phyloP scores from a whole-genome alignment of 2,329 filamentous ascomycete genomes.

The Epichloe scottii region DNA sequence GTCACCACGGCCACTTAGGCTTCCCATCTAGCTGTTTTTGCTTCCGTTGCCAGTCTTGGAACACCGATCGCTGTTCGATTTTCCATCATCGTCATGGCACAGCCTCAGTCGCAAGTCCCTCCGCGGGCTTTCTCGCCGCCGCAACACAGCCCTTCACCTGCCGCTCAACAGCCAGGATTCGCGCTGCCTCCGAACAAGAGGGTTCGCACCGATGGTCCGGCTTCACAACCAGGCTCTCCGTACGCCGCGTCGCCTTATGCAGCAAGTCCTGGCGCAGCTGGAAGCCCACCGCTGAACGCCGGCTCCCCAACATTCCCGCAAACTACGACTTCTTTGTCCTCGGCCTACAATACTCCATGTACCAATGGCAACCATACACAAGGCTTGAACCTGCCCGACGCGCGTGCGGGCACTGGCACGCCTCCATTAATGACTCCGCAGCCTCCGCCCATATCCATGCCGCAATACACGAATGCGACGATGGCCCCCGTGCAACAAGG shows the following conservation, averaged over 20 bases:
- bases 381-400: constrained; percentile 23
- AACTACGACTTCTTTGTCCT: constrained; percentile 19
- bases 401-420: constrained; percentile 17
- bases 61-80: constrained; percentile 1
- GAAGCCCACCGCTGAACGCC: constrained; percentile 26
- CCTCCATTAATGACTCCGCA: constrained; percentile 22
- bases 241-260: constrained; percentile 41
- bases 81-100: constrained; percentile 35
- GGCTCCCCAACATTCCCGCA: constrained; percentile 25
- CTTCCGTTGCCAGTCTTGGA: constrained; percentile 3
- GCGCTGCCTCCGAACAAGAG: constrained; percentile 60
- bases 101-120: constrained; percentile 40
- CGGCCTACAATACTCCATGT: constrained; percentile 24
- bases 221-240: constrained; percentile 54
- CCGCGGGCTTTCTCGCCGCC: constrained; percentile 50
- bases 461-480: constrained; percentile 18
- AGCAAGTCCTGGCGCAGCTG: constrained; percentile 31
- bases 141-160: constrained; percentile 49
- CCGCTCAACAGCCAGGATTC: constrained; percentile 38
- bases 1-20: constrained; percentile 6
- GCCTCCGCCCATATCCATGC: constrained; percentile 11
- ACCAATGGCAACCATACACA: constrained; percentile 25
- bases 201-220: constrained; percentile 43
- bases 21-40: neutral
- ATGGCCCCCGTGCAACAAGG: constrained; percentile 16